Conservation (phyloP, 2,329 filamentous ascomycete genomes). For the Aureobasidium sp. region DNA sequence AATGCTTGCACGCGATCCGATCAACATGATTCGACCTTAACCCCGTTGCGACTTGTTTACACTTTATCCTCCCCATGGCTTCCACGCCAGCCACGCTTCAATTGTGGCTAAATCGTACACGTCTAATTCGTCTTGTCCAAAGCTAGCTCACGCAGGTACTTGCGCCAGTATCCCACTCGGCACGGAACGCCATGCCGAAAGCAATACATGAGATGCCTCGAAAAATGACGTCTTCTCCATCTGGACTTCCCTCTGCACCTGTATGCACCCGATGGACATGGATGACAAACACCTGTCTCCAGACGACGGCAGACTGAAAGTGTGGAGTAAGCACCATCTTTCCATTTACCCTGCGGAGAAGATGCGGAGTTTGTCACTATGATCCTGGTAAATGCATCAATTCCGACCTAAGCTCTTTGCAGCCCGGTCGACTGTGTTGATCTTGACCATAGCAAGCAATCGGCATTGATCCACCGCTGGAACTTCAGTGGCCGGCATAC, state of each 20-base stretch:
- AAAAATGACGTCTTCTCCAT: not conserved
- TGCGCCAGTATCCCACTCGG: not conserved
- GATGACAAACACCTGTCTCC: not conserved
- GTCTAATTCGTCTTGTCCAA: not conserved
- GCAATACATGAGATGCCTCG: not conserved
- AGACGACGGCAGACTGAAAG: not conserved
- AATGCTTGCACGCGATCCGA: not conserved
- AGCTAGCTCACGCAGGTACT: constrained; percentile 7
- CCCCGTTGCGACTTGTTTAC: not conserved
- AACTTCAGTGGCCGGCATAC: not conserved
- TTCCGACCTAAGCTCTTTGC: not conserved
- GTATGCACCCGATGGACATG: constrained; percentile 4
- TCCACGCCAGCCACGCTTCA: not conserved
- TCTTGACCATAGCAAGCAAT: constrained; percentile 3
- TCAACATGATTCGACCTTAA: not conserved
- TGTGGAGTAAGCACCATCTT: not conserved
- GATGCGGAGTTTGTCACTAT: not conserved
- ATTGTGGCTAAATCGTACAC: constrained; percentile 6
- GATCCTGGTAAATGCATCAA: not conserved
- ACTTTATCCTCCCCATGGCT: constrained; percentile 6
- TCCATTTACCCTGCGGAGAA: constrained; percentile 9
- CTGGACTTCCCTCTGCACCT: not conserved
- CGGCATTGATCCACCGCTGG: not conserved
- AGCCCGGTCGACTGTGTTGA: constrained; percentile 1
- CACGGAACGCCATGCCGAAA: not conserved